A percentile compares a stretch with the other conserved stretches of the same genome.
Evolutionary conservation across 2,329 filamentous ascomycete genomes (phyloP).

Genomic region (Fusarium setosum): DNA sequence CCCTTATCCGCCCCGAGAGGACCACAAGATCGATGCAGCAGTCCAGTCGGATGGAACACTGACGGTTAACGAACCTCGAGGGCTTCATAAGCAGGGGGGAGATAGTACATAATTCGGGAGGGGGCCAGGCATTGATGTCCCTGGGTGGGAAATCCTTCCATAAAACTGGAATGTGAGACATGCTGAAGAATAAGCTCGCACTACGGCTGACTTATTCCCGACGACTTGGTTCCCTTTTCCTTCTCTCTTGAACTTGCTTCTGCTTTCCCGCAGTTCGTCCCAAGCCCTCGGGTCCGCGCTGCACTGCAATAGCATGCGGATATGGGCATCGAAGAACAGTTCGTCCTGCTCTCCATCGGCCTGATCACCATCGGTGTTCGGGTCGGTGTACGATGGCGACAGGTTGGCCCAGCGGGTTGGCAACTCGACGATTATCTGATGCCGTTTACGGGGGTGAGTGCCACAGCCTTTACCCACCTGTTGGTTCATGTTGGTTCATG

Average conservation of each 20-base stretch:
- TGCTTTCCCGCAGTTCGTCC: background rate
- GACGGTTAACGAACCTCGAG: no score
- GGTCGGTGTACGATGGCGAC: slow-evolving; percentile 27
- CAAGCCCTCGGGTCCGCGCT: background rate
- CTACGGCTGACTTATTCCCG: background rate
- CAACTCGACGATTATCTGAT: slow-evolving; percentile 37
- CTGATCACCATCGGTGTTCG: slow-evolving; percentile 29
- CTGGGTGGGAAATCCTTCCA: background rate
- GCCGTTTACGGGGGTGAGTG: slow-evolving; percentile 36
- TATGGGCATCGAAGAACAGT: slow-evolving; percentile 38
- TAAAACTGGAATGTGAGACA: background rate
- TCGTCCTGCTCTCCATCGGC: slow-evolving; percentile 33
- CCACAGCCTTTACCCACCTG: background rate
- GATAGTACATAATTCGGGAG: background rate
- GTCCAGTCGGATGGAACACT: slow-evolving; percentile 6
- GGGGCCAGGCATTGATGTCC: background rate
- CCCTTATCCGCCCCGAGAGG: no score
- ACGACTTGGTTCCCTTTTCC: background rate
- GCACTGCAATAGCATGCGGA: background rate
- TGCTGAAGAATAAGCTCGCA: no score
- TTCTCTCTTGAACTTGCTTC: background rate
- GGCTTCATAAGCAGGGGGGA: background rate
- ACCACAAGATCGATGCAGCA: background rate
- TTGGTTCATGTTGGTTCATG: slow-evolving; percentile 1
- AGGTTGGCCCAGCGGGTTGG: slow-evolving; percentile 27